Percentiles rank a stretch among this genome's conserved stretches.
These are phyloP conservation scores for Exophiala sp. DNA, from an alignment of 2,329 filamentous ascomycete genomes.

Conservation along the genomic window DNA sequence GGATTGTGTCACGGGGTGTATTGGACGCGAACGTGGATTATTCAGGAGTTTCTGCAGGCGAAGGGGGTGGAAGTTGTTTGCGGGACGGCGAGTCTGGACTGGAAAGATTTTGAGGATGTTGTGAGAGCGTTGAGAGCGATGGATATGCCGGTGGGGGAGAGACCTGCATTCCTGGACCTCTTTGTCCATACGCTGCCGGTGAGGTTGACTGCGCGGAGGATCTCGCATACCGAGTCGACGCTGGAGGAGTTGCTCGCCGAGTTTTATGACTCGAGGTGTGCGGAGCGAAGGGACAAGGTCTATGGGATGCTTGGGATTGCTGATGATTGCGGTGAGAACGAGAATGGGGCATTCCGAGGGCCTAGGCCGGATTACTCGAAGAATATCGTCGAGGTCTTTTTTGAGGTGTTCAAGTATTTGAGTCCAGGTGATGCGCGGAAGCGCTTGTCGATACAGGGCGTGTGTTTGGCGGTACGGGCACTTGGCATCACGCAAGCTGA, in stretches of 20 bases:
- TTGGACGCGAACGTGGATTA: conserved; percentile 29
- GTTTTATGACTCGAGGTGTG: conserved; percentile 27
- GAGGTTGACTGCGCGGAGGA: conserved; percentile 20
- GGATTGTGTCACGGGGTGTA: conserved; percentile 23
- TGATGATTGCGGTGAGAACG: conserved; percentile 19
- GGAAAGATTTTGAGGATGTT: conserved; percentile 40
- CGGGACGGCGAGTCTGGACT: conserved; percentile 40
- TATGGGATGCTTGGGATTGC: conserved; percentile 28
- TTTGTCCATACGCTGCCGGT: conserved; percentile 24
- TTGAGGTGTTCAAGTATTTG: conserved; percentile 22
- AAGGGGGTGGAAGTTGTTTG: conserved; percentile 23
- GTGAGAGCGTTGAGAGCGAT: conserved; percentile 28
- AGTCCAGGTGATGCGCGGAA: not conserved
- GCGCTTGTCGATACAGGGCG: conserved; percentile 4
- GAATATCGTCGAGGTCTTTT: conserved; percentile 24
- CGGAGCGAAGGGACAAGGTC: conserved; percentile 27
- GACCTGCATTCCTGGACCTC: conserved; percentile 4
- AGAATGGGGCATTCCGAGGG: not conserved
- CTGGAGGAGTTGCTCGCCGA: conserved; percentile 24
- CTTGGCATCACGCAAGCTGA: conserved; percentile 11
- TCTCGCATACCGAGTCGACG: conserved; percentile 15
- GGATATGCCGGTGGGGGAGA: not conserved
- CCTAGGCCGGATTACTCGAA: conserved; percentile 25
- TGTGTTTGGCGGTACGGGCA: conserved; percentile 8
- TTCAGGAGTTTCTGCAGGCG: conserved; percentile 29